Percentiles rank a stretch among this genome's conserved stretches.
These are phyloP conservation scores for Alternaria angustiovoidea DNA, from an alignment of 2,329 filamentous ascomycete genomes.

Conservation along the genomic window DNA sequence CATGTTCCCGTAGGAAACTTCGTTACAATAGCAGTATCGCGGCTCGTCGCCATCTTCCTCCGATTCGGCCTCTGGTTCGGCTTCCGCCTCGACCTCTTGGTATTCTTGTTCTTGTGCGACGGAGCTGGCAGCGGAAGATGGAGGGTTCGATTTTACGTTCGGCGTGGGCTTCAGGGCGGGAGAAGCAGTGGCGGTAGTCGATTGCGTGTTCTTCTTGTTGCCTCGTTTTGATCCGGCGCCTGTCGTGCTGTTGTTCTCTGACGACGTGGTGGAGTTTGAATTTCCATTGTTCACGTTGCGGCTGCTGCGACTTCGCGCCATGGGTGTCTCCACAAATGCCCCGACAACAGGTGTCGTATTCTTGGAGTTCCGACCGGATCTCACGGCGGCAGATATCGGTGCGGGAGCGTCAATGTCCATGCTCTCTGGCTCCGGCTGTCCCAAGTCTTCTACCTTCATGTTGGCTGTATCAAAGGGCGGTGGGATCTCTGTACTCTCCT, in stretches of 20 bases:
- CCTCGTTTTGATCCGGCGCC: slow-evolving; percentile 47
- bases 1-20: slow-evolving; percentile 72
- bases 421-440: slow-evolving; percentile 54
- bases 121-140: slow-evolving; percentile 45
- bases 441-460: slow-evolving; percentile 61
- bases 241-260: slow-evolving; percentile 51
- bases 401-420: slow-evolving; percentile 46
- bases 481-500: slow-evolving; percentile 38
- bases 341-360: slow-evolving; percentile 58
- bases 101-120: slow-evolving; percentile 45
- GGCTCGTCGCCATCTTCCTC: slow-evolving; percentile 59
- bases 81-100: slow-evolving; percentile 38
- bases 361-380: slow-evolving; percentile 56
- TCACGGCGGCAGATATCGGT: slow-evolving; percentile 40
- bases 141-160: slow-evolving; percentile 39
- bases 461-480: slow-evolving; percentile 58
- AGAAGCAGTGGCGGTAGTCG: slow-evolving; percentile 35
- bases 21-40: slow-evolving; percentile 71
- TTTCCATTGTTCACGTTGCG: slow-evolving; percentile 51
- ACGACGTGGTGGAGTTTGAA: slow-evolving; percentile 48
- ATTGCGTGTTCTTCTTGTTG: slow-evolving; percentile 45
- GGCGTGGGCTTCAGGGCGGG: slow-evolving; percentile 37
- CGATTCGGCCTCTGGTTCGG: slow-evolving; percentile 44
- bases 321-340: slow-evolving; percentile 53
- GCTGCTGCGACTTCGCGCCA: slow-evolving; percentile 54